Percentiles rank a stretch among this genome's conserved stretches.
Evolutionary conservation across 2,329 filamentous ascomycete genomes (phyloP).

Genomic region (Cladophialophora immunda): DNA sequence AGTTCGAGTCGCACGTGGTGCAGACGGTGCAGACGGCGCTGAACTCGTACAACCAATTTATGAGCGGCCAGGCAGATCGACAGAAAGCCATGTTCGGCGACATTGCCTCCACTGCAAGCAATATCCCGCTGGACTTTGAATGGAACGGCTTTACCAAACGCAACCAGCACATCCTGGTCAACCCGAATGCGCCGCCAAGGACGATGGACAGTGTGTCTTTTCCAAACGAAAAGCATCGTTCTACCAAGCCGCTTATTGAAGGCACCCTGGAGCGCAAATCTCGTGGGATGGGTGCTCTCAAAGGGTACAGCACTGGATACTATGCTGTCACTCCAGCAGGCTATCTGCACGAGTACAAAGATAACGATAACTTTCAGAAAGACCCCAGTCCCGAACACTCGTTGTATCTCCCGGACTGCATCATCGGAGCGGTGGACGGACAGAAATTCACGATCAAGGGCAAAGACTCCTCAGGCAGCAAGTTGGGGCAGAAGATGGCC

Average conservation of each 20-base stretch:
- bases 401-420: conserved; percentile 90
- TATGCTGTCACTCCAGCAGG: conserved; percentile 90
- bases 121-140: conserved; percentile 84
- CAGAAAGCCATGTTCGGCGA: conserved; percentile 82
- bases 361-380: conserved; percentile 76
- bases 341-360: conserved; percentile 96
- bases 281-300: conserved; percentile 78
- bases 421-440: conserved; percentile 75
- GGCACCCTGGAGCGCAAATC: conserved; percentile 90
- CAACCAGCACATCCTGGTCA: conserved; percentile 75
- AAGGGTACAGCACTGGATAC: conserved; percentile 81
- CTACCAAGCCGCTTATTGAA: conserved; percentile 84
- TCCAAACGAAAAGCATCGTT: conserved; percentile 84
- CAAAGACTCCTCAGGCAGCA: conserved; percentile 83
- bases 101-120: conserved; percentile 79
- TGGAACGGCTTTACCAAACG: conserved; percentile 85
- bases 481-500: conserved; percentile 80
- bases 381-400: conserved; percentile 87
- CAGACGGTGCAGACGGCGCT: conserved; percentile 83
- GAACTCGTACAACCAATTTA: conserved; percentile 81
- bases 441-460: conserved; percentile 95
- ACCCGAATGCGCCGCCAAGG: conserved; percentile 77
- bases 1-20: conserved; percentile 87
- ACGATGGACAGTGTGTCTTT: conserved; percentile 78
- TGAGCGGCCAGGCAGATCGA: conserved; percentile 82